A percentile compares a stretch with the other conserved stretches of the same genome.
These are phyloP conservation scores for Carnegiea gigantea DNA, from an alignment of 179 eudicot genomes.

Conservation along the genomic window DNA sequence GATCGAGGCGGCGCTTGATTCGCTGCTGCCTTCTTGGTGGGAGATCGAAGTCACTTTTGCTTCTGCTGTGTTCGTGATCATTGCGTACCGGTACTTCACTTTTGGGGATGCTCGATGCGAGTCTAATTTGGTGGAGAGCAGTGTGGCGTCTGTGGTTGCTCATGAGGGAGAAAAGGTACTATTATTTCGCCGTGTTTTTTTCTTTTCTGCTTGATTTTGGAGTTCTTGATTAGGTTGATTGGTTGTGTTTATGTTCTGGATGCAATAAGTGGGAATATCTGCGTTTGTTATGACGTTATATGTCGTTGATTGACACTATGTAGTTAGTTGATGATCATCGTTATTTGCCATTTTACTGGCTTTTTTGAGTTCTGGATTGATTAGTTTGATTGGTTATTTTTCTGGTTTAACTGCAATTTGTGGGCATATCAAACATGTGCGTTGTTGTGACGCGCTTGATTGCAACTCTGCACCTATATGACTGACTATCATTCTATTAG, in stretches of 20 bases:
- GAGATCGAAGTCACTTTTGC: conserved; percentile 75
- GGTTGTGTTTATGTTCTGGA: background rate
- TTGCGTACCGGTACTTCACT: conserved; percentile 63
- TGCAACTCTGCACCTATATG: background rate
- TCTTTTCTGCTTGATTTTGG: no score
- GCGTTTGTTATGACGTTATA: no score
- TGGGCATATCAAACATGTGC: background rate
- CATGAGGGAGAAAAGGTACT: conserved; percentile 50
- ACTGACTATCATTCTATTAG: background rate
- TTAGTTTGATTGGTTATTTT: background rate
- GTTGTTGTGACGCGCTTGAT: background rate
- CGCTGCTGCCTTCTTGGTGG: conserved; percentile 75
- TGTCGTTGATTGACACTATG: background rate
- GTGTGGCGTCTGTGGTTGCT: conserved; percentile 18
- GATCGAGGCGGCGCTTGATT: conserved; percentile 46
- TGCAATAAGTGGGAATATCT: no score
- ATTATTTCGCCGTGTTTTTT: background rate
- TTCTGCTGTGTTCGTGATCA: conserved; percentile 61
- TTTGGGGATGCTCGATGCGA: conserved; percentile 25
- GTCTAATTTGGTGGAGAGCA: conserved; percentile 17
- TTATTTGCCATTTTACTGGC: background rate
- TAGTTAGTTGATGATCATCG: background rate
- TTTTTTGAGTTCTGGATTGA: background rate
- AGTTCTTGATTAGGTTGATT: background rate
- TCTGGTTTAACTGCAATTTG: background rate